Base-by-base conservation (phyloP, 805 yeast species). In the Candida sakaeoensis region DNA sequence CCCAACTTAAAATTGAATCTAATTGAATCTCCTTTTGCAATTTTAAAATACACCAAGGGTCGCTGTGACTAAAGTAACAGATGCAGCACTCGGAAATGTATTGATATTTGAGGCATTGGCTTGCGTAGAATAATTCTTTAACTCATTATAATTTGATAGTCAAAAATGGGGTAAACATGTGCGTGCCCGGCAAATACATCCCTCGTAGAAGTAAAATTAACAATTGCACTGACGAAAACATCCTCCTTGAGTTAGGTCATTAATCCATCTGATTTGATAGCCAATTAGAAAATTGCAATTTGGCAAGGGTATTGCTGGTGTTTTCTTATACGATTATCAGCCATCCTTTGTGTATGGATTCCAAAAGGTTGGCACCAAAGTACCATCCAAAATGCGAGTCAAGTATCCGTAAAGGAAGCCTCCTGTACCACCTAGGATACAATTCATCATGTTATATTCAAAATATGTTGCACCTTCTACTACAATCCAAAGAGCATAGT, bases 151-250 rank as follows among this genome's bases (percentile, higher is more conserved):
- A 63, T 40, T 68, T 70, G 43, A 72, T 44, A 17, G 70, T 49
- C 19, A 51, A 47, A 35, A 42, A 58, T 37, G 63, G 75, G n/a
- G 47, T 52, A 66, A 35, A 58, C 68, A 16, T 64, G 52, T 19
- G 65, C 67, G 49, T 79, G 76, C 43, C 81, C 77, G 26, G 79
- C 76, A 55, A 80, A 83, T 1, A 76, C 75, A 39, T 90, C 90
- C 39, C 65, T 66, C 3, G 56, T 63, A 3, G 70, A 47, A n/a
- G 55, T 55, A 41, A 66, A 65, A 36, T 72, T 70, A 14, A 71
- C 63, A 43, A 75, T 62, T 8, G 76, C 72, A 30, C 73, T 71
- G 12, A 80, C 79, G 14, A 51, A 48, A 44, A 83, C 88, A 32
- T 88, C 89, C 61, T 55, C 65, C 37, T 53, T 16, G 49, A 56